Conservation (phyloP, 1,284 basidiomycete genomes). For the Leccinum pachyderme region DNA sequence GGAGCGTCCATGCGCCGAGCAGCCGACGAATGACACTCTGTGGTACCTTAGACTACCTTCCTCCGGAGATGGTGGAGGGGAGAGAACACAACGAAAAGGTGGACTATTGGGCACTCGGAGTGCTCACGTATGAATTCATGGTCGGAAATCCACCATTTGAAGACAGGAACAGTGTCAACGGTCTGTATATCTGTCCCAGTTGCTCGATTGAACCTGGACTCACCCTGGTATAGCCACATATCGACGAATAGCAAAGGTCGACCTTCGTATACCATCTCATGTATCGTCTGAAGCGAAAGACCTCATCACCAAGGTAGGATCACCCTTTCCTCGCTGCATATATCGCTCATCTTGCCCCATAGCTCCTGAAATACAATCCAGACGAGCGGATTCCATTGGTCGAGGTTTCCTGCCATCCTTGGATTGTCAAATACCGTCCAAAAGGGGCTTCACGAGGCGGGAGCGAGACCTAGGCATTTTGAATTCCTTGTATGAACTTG, state of each 20-base stretch:
- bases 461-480: conserved; percentile 17
- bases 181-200: conserved; percentile 40
- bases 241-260: conserved; percentile 79
- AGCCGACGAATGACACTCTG: conserved; percentile 88
- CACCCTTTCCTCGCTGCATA: conserved; percentile 16
- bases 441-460: conserved; percentile 35
- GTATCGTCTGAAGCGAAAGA: conserved; percentile 69
- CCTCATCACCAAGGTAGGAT: conserved; percentile 55
- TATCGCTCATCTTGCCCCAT: conserved; percentile 16
- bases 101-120: conserved; percentile 97
- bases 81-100: conserved; percentile 86
- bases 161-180: conserved; percentile 73
- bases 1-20: conserved; percentile 97
- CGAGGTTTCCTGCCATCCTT: conserved; percentile 87
- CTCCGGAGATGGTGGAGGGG: conserved; percentile 98
- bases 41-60: conserved; percentile 95
- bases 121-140: conserved; percentile 94
- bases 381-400: conserved; percentile 77
- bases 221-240: conserved; percentile 67
- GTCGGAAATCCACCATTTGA: conserved; percentile 95
- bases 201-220: background rate
- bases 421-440: conserved; percentile 82
- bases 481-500: background rate
- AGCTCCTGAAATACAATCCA: conserved; percentile 90
- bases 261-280: conserved; percentile 71